These are phyloP conservation scores for Ganoderma sp. DNA, from an alignment of 1,284 basidiomycete species.

Conservation along the genomic window DNA sequence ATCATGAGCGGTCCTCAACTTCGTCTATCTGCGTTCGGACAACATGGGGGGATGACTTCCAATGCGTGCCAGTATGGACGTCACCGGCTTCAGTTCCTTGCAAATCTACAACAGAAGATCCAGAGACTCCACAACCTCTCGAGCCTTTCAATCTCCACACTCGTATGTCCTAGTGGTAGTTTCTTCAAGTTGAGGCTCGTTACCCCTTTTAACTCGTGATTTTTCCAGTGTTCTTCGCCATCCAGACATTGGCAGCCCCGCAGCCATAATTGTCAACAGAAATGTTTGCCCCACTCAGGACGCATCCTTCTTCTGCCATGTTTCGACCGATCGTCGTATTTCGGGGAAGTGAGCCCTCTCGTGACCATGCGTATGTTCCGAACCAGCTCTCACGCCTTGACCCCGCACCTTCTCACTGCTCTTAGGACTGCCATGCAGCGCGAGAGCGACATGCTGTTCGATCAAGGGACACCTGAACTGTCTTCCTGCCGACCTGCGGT, in stretches of 20 bases:
- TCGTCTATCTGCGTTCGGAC: not conserved
- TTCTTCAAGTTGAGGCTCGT: no score
- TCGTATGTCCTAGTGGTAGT: no score
- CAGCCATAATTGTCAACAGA: not conserved
- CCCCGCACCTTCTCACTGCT: not conserved
- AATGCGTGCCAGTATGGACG: not conserved
- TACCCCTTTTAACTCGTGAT: not conserved
- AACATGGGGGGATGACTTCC: not conserved
- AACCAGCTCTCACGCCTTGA: not conserved
- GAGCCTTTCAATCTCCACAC: not conserved
- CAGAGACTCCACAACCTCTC: not conserved
- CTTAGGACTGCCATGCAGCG: not conserved
- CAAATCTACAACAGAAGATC: not conserved
- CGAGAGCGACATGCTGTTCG: not conserved
- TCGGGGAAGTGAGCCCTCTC: not conserved
- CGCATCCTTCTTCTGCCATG: not conserved
- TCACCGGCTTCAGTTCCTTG: not conserved
- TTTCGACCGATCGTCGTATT: not conserved
- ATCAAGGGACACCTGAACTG: conserved; percentile 21
- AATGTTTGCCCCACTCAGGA: not conserved
- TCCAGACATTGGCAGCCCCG: not conserved
- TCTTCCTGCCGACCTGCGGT: conserved; percentile 17
- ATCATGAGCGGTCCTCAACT: not conserved
- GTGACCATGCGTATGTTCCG: conserved; percentile 5
- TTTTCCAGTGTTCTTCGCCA: not conserved